Evolutionary conservation across 495 filamentous ascomycete species (phyloP).

Genomic region (Aspergillus steynii): DNA sequence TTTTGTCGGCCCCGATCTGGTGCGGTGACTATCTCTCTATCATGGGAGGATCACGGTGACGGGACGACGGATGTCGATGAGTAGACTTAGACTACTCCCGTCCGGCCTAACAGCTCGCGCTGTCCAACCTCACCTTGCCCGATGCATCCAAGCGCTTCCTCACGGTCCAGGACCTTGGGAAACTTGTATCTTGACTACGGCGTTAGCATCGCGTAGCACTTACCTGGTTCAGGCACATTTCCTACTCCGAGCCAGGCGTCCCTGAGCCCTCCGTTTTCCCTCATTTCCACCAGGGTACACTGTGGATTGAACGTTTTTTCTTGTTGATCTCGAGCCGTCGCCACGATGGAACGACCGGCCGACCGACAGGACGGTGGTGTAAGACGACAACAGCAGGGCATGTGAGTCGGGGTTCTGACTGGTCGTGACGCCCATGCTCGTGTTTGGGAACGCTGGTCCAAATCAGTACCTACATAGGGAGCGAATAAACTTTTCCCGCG

Average conservation of each 20-base stretch:
- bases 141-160: background rate
- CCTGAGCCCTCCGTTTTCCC: too few species aligned
- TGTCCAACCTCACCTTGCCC: background rate
- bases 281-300: background rate
- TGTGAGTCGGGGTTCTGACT: background rate
- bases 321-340: background rate
- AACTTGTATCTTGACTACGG: background rate
- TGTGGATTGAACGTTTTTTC: background rate
- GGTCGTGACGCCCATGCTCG: slow-evolving; percentile 7
- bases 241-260: background rate
- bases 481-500: slow-evolving; percentile 2
- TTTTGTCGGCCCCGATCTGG: background rate
- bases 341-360: background rate
- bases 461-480: background rate
- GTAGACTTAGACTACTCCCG: too few species aligned
- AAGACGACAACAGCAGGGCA: background rate
- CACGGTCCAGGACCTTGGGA: background rate
- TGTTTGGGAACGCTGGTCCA: slow-evolving; percentile 5
- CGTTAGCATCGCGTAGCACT: background rate
- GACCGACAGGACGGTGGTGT: slow-evolving; percentile 2
- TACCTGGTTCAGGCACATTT: background rate
- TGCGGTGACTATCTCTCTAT: slow-evolving; percentile 4
- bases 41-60: background rate
- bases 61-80: background rate
- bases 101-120: too few species aligned